Percentiles rank a stretch among this genome's conserved stretches.
Conservation (phyloP, 768 basidiomycete species). For the Boletus subcaerulescens region DNA sequence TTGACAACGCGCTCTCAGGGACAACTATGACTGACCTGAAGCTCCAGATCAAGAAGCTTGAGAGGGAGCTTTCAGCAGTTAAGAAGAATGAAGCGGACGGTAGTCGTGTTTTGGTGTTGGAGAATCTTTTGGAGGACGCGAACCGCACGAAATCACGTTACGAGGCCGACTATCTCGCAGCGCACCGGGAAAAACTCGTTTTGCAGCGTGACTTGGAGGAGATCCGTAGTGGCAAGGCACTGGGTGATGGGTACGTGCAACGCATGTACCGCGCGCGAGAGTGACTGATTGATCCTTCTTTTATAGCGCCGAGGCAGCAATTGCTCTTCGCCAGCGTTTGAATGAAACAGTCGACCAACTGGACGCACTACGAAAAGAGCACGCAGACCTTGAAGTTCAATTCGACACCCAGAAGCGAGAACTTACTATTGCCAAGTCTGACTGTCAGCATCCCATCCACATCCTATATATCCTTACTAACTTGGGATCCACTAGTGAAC, state of each 20-base stretch:
- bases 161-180: constrained; percentile 81
- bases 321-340: constrained; percentile 82
- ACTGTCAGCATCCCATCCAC: constrained; percentile 50
- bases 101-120: constrained; percentile 77
- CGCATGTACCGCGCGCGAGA: neutral
- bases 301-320: constrained; percentile 75
- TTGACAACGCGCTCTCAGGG: constrained; percentile 82
- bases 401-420: constrained; percentile 62
- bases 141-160: constrained; percentile 88
- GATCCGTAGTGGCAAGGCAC: constrained; percentile 80
- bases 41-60: constrained; percentile 76
- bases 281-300: constrained; percentile 1
- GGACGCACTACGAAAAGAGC: constrained; percentile 64
- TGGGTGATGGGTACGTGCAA: constrained; percentile 70
- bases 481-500: constrained; percentile 52
- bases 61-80: constrained; percentile 75
- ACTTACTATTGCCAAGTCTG: constrained; percentile 80
- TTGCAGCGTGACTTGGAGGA: constrained; percentile 83
- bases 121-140: constrained; percentile 89
- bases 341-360: constrained; percentile 86
- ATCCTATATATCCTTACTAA: constrained; percentile 1
- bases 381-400: constrained; percentile 69
- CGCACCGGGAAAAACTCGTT: constrained; percentile 79
- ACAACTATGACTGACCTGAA: constrained; percentile 92
- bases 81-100: constrained; percentile 74